Conservation (phyloP, 2,329 filamentous ascomycete genomes). For the Trichoderma brevicompactum region DNA sequence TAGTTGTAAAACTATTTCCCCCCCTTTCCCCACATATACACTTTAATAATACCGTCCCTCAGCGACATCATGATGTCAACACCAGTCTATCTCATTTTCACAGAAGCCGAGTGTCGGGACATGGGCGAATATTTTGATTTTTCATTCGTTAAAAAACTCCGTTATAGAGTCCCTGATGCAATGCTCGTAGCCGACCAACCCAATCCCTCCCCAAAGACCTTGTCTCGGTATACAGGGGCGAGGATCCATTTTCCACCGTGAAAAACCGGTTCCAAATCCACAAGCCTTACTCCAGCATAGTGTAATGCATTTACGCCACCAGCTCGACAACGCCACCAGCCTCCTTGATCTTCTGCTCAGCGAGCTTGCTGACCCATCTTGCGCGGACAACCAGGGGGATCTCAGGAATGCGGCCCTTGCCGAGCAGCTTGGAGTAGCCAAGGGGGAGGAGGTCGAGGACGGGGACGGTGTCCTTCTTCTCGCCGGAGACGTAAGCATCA, state of each 20-base stretch:
- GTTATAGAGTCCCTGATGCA: constrained; percentile 49
- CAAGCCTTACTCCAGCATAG: constrained; percentile 40
- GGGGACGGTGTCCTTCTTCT: constrained; percentile 87
- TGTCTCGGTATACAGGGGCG: constrained; percentile 29
- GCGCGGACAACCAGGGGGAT: constrained; percentile 94
- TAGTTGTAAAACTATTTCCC: constrained; percentile 10
- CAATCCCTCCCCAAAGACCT: constrained; percentile 35
- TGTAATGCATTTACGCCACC: constrained; percentile 67
- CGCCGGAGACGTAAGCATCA: constrained; percentile 82
- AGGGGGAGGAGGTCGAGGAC: constrained; percentile 97
- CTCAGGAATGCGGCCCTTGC: constrained; percentile 94
- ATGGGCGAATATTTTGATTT: constrained; percentile 46
- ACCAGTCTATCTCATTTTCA: constrained; percentile 17
- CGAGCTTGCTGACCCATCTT: constrained; percentile 92
- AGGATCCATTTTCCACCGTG: constrained; percentile 32
- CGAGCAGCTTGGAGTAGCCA: constrained; percentile 98
- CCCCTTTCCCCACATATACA: neutral
- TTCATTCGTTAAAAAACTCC: constrained; percentile 48
- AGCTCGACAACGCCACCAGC: constrained; percentile 95
- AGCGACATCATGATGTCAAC: neutral
- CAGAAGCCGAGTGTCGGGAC: constrained; percentile 25
- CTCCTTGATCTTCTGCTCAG: constrained; percentile 98
- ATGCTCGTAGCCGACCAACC: constrained; percentile 49
- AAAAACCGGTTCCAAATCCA: constrained; percentile 39
- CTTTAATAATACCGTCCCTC: neutral